phyloP scores from a whole-genome alignment of 768 basidiomycete genomes.

The Mycena floridula region DNA sequence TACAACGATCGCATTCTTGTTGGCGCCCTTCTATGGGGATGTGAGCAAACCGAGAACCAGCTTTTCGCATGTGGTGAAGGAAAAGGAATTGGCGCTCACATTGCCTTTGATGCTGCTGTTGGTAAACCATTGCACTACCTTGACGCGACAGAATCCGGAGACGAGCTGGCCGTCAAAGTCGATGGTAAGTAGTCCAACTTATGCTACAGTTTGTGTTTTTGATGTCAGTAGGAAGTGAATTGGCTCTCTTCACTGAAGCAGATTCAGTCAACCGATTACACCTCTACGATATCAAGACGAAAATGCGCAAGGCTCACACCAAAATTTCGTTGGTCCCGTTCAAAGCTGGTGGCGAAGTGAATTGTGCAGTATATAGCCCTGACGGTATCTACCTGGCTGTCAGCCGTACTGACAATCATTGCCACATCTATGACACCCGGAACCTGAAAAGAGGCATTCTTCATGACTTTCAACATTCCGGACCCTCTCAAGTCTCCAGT shows the following conservation, averaged over 20 bases:
- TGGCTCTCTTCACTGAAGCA: conserved; percentile 25
- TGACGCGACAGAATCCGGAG: conserved; percentile 46
- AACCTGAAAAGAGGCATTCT: conserved; percentile 40
- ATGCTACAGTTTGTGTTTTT: conserved; percentile 1
- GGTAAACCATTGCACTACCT: conserved; percentile 24
- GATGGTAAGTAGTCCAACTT: conserved; percentile 30
- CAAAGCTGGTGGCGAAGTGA: conserved; percentile 48
- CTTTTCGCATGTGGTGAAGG: conserved; percentile 39
- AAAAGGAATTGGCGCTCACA: conserved; percentile 37
- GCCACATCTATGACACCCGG: conserved; percentile 60
- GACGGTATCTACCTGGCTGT: conserved; percentile 57
- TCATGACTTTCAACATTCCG: conserved; percentile 46
- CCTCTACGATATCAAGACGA: conserved; percentile 46
- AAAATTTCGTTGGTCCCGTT: conserved; percentile 31
- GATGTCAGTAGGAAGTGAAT: conserved; percentile 8
- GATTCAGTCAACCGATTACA: conserved; percentile 30
- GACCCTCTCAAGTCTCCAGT: too few relatives aligned
- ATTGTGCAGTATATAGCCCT: conserved; percentile 45
- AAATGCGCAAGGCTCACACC: conserved; percentile 17
- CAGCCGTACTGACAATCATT: conserved; percentile 51
- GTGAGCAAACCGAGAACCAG: conserved; percentile 25
- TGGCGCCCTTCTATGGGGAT: conserved; percentile 52
- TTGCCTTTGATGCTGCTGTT: conserved; percentile 37
- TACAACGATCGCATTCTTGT: conserved; percentile 8
- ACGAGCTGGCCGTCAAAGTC: conserved; percentile 39